Evolutionary conservation across 805 yeast species (phyloP), one percentile per base, ranked within the genome.

Genomic region (Isabelozyma rhagii): DNA sequence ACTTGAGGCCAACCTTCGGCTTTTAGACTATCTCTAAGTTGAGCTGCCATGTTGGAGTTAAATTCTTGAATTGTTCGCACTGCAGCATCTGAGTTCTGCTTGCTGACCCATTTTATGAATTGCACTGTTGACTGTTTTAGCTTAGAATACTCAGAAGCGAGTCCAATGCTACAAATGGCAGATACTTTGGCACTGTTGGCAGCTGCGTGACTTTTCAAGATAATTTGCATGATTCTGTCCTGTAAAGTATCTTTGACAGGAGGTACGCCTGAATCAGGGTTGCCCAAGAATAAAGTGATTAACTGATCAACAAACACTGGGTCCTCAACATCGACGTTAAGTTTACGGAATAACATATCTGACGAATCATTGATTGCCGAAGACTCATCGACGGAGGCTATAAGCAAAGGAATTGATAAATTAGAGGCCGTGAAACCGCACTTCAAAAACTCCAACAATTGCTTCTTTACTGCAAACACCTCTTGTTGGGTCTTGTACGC

Each of bases 371-470:
- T 78, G 5, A 87, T 70, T 0, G 77, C 66, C 0, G 87, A 76
- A 9, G 78, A 72, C 0, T 78, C 60, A 59, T 89, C 96, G 11
- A 79, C 74, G 3, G 86, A 72, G 0, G 88, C 96, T 29, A 87
- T 74, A 3, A 87, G 60, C 1, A 84, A 67, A 2, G 87, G 82
- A 7, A 82, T 56, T 7, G 74, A 63, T 27, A 79, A 59, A 15
- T 63, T 47, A 3, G 62, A 59, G 5, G 71, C 71, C n/a, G 69
- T 57, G 44, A 77, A 72, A 0, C 79, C 80, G 1, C 50, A 68
- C 54, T 47, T 79, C 67, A 51, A 71, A 45, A 61, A 85, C 66
- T 56, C 74, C 56, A 52, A 54, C 13, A 72, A 55, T 5, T 60
- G 51, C 2, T 44, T 47, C 52, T 73, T 74, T 15, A 68, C 62